Base-by-base conservation (phyloP, 23 red algal genomes). In the Agarophyton chilense region DNA sequence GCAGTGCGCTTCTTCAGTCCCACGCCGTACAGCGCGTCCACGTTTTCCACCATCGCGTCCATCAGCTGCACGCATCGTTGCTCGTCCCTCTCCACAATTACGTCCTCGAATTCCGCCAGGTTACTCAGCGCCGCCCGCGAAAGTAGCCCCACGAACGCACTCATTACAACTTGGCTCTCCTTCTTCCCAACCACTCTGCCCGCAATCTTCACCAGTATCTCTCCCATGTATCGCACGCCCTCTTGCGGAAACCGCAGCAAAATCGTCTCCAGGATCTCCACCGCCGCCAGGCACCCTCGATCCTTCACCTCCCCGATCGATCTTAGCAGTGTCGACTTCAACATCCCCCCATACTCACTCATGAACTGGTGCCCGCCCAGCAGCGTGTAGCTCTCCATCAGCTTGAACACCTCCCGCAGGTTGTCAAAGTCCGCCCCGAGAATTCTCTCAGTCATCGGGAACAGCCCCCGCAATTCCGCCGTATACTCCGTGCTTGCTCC, bases 301-400 rank as follows among this genome's bases (percentile, higher is more conserved):
- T 94, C 91, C 62, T 67, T 73, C n/a, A 86, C 81, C 31, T 45
- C 52, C 39, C 74, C 71, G 2, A 87, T 66, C 22, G 74, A 52
- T 12, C 42, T 8, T 54, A 50, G 14, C 50, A 94, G 80, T 10
- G 46, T 71, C 32, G 36, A 46, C 1, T 75, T 67, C 41, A 86
- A 50, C 19, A 52, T 33, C 17, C n/a, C 64, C 38, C 68, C 91
- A 54, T 67, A 85, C 35, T 85, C 75, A 36, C 31, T 42, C 91
- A 84, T 80, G 55, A 94, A 94, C 29, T 63, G 40, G 19, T 94
- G 80, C n/a, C 91, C 60, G 9, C 91, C 91, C 17, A 94, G 80
- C 18, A 94, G 56, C 79, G 82, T 74, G 72, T 87, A 87, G 42
- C 55, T 62, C 36, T 94, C 82, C 55, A 94, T 78, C 40, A 94